Evolutionary conservation across 352 stramenopile species (phyloP).

Genomic region (Globisporangium orthogonon): DNA sequence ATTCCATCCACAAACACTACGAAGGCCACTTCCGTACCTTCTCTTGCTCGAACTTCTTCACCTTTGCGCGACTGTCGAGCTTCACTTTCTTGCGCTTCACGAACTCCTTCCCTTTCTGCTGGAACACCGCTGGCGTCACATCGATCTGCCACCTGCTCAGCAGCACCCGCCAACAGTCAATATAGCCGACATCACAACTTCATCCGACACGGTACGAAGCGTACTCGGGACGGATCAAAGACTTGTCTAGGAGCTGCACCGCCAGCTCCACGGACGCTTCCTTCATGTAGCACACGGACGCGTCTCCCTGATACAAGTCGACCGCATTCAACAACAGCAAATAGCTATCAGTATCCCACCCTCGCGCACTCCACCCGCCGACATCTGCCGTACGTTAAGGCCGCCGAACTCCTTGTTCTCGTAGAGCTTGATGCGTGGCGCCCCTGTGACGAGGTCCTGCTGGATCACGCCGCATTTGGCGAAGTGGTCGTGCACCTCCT

Average conservation of each 20-base stretch:
- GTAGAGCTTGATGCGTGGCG: conserved; percentile 96
- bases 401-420: conserved; percentile 75
- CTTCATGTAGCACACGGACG: conserved; percentile 94
- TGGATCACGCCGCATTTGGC: conserved; percentile 93
- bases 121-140: conserved; percentile 78
- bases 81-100: conserved; percentile 77
- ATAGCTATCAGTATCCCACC: background rate
- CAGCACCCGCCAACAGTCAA: background rate
- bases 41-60: conserved; percentile 85
- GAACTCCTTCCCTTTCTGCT: conserved; percentile 81
- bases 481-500: conserved; percentile 93
- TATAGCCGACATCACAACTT: background rate
- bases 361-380: too few relatives aligned
- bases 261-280: conserved; percentile 93
- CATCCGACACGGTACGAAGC: conserved; percentile 3
- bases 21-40: conserved; percentile 34
- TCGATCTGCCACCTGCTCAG: conserved; percentile 61
- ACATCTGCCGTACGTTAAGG: conserved; percentile 68
- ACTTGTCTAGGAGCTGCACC: conserved; percentile 92
- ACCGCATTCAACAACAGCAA: background rate
- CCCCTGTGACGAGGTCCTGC: conserved; percentile 88
- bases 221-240: conserved; percentile 73
- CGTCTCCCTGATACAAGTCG: conserved; percentile 73
- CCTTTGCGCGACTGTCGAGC: conserved; percentile 77
- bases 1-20: background rate